Conservation (phyloP, 202 grass and related monocot species). For the Digitaria exilis region DNA sequence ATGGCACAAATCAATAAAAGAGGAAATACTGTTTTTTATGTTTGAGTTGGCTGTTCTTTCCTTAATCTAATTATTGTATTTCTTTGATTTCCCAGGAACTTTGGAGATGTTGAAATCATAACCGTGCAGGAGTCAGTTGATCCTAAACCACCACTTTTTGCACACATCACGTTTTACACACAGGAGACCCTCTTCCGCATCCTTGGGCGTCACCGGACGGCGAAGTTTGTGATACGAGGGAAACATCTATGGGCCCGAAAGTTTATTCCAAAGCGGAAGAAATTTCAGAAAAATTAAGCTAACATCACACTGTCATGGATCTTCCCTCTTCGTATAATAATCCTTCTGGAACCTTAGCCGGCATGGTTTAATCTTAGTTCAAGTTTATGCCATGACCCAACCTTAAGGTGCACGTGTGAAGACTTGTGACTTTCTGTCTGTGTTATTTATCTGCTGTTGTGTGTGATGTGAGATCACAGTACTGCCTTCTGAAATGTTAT, state of each 20-base stretch:
- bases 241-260: conserved; percentile 63
- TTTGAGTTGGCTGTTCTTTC: background rate
- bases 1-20: background rate
- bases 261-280: conserved; percentile 60
- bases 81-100: conserved; percentile 39
- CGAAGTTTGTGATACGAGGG: conserved; percentile 49
- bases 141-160: conserved; percentile 47
- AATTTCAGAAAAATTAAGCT: background rate
- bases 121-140: conserved; percentile 37
- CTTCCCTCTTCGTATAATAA: background rate
- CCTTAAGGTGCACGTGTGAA: background rate
- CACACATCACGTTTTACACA: conserved; percentile 52
- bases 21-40: background rate
- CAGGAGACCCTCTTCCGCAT: conserved; percentile 38
- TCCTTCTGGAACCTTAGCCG: background rate
- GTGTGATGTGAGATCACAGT: conserved; percentile 1
- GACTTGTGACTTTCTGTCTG: background rate
- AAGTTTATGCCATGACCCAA: background rate
- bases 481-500: background rate
- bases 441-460: background rate
- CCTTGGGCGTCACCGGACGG: conserved; percentile 39
- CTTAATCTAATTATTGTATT: background rate
- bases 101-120: conserved; percentile 58
- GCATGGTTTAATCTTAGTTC: background rate
- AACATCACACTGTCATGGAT: background rate